Evolutionary conservation across 2,329 filamentous ascomycete species (phyloP).

Genomic region (Ophiostoma pallidulum): DNA sequence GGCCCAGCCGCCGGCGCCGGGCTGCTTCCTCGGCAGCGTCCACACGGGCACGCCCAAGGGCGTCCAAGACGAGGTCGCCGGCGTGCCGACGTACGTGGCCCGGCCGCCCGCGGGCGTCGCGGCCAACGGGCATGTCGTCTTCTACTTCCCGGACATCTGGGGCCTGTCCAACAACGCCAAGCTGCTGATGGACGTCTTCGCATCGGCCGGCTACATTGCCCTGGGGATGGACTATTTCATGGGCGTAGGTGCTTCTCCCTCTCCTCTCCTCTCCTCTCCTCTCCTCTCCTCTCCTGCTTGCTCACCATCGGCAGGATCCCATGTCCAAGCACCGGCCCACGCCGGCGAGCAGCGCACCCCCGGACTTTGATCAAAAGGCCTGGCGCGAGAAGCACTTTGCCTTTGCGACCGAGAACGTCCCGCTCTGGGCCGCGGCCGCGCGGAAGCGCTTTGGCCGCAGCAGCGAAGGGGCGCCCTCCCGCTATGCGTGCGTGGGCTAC

Average conservation of each 20-base stretch:
- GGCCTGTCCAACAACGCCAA: slow-evolving; percentile 16
- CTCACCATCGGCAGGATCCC: slow-evolving; percentile 20
- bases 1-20: slow-evolving; percentile 18
- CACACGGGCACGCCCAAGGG: slow-evolving; percentile 21
- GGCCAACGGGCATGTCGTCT: slow-evolving; percentile 16
- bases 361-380: slow-evolving; percentile 37
- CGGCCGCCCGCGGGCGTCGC: slow-evolving; percentile 13
- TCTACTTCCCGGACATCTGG: slow-evolving; percentile 18
- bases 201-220: slow-evolving; percentile 13
- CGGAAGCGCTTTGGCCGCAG: slow-evolving; percentile 27
- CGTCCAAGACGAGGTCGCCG: slow-evolving; percentile 15
- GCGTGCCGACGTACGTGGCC: slow-evolving; percentile 21
- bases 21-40: slow-evolving; percentile 20
- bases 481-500: slow-evolving; percentile 33
- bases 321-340: slow-evolving; percentile 21
- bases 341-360: slow-evolving; percentile 24
- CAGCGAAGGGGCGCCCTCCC: slow-evolving; percentile 25
- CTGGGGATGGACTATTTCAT: slow-evolving; percentile 19
- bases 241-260: slow-evolving; percentile 6
- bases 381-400: slow-evolving; percentile 37
- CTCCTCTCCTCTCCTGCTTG: background rate
- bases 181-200: slow-evolving; percentile 20
- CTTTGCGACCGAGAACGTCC: slow-evolving; percentile 34
- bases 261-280: background rate
- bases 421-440: slow-evolving; percentile 33